Evolutionary conservation across 306 rosid genomes (phyloP).

Genomic region (Vachellia collinsii): DNA sequence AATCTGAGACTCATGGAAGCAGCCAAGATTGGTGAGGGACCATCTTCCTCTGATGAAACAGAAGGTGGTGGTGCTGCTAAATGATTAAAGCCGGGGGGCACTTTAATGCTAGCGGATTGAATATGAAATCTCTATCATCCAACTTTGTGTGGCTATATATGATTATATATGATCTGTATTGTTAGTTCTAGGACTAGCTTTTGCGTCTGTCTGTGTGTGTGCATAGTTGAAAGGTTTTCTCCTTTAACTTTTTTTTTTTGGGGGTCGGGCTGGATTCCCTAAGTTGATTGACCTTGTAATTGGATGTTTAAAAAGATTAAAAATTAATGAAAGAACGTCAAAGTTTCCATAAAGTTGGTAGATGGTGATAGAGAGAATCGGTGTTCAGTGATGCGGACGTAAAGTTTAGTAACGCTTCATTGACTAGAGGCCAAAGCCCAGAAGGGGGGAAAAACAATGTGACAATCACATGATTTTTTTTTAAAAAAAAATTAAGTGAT

Average conservation of each 20-base stretch:
- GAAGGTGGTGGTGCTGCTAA: not conserved
- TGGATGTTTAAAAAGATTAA: conserved; percentile 12
- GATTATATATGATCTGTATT: conserved; percentile 31
- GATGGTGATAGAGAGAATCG: not conserved
- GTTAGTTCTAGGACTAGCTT: conserved; percentile 24
- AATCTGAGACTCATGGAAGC: conserved; percentile 37
- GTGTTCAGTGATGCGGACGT: not conserved
- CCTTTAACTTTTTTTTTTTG: not conserved
- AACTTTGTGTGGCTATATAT: conserved; percentile 32
- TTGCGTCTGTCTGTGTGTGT: conserved; percentile 21
- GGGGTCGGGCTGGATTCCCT: conserved; percentile 15
- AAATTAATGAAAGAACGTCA: conserved; percentile 7
- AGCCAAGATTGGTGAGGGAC: conserved; percentile 46
- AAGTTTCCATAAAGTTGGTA: not conserved
- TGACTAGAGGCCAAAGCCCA: not conserved
- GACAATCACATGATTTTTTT: not conserved
- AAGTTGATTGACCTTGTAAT: conserved; percentile 35
- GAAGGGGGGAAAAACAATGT: not conserved
- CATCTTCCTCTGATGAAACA: conserved; percentile 51
- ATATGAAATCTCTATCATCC: conserved; percentile 33
- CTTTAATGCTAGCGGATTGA: conserved; percentile 10
- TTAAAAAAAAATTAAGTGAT: no score
- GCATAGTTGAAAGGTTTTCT: conserved; percentile 36
- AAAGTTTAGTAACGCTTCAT: not conserved
- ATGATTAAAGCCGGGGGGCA: conserved; percentile 29